Conservation (phyloP, 129 eudicot species). For the Pulicaria dysenterica region DNA sequence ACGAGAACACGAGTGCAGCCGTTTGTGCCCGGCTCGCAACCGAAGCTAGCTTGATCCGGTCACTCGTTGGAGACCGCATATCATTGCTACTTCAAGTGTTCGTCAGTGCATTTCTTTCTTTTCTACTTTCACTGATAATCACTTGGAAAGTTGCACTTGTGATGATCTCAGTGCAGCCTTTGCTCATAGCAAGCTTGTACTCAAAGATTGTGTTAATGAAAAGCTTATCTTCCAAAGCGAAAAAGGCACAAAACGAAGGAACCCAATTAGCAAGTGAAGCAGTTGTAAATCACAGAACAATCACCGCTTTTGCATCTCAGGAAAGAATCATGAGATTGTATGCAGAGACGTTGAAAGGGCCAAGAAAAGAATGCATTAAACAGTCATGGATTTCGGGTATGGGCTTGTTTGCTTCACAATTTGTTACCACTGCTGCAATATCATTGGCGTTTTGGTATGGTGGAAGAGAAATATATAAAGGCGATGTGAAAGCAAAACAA, state of each 20-base stretch:
- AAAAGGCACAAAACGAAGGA: conserved; percentile 72
- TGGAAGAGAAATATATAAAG: conserved; percentile 69
- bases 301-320: conserved; percentile 80
- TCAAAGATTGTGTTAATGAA: conserved; percentile 61
- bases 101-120: conserved; percentile 58
- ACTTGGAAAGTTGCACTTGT: conserved; percentile 71
- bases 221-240: conserved; percentile 56
- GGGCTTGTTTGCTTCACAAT: conserved; percentile 63
- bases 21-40: conserved; percentile 65
- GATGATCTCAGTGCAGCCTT: conserved; percentile 65
- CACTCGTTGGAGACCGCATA: conserved; percentile 75
- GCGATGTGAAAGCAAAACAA: conserved; percentile 47
- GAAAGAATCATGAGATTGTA: conserved; percentile 55
- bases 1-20: conserved; percentile 78
- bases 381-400: conserved; percentile 74
- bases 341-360: conserved; percentile 50
- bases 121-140: conserved; percentile 49
- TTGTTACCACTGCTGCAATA: conserved; percentile 61
- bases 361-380: conserved; percentile 51
- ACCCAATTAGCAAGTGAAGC: conserved; percentile 84
- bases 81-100: conserved; percentile 70
- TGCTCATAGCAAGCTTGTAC: conserved; percentile 61
- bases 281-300: conserved; percentile 74
- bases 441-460: conserved; percentile 78
- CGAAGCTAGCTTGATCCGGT: conserved; percentile 64